Base-by-base conservation (phyloP, 345 rosid genomes). In the Boechera retrofracta region DNA sequence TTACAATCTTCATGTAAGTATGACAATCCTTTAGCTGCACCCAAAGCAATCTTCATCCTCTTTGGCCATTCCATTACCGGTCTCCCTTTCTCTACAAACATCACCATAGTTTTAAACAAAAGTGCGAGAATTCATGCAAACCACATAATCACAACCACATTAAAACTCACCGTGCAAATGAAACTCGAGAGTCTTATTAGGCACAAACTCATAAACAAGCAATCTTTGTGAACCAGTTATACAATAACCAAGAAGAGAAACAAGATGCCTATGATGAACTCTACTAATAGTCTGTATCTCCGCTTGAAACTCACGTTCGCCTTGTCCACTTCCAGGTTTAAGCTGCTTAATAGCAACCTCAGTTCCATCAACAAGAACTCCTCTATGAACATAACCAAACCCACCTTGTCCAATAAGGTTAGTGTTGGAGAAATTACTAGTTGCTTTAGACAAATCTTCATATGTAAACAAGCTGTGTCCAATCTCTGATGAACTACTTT, bases 1-100 rank as follows among this genome's bases (percentile, higher is more conserved):
- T 85, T 48, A 93, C 97, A 91, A 73, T 91, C 98, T 82, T 89
- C 97, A 49, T 93, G 98, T 61, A 93, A 85, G 81, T 93, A 93
- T 15, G 96, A 86, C 82, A 93, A 75, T 78, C 97, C 98, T 86
- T 80, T 89, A 6, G 97, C 97, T n/a, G 97, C 84, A 48, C 95
- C 98, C 56, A 89, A 57, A 29, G 96, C 96, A 77, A 93, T 89
- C 83, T 76, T 88, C 83, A 88, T 81, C 72, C 96, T 89, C 13
- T 64, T 84, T 15, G 83, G 61, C 94, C 96, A 93, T 26, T 80
- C 80, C 96, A 91, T 79, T 64, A 86, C 81, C 1, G 86, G 86
- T 71, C 90, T 77, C 6, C 76, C 91, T 79, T 89, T 85, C 71
- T 89, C 98, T 93, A 80, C 67, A 81, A 71, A 33, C 21, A 24